Evolutionary conservation across 2,329 filamentous ascomycete species (phyloP).

Genomic region (Colletotrichum salicis): DNA sequence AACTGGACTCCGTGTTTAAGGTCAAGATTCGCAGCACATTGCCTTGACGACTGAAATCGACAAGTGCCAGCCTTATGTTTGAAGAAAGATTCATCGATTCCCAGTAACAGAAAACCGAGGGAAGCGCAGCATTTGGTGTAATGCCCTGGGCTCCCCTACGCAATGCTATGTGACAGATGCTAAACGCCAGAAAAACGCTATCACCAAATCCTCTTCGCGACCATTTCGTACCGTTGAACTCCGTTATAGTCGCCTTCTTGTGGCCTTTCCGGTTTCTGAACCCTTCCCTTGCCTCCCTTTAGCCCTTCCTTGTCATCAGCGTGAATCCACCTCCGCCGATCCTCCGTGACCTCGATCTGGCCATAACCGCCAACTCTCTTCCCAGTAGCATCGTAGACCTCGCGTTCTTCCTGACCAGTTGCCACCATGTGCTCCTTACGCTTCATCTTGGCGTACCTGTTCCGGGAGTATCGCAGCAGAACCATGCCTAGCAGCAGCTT

Average conservation of each 20-base stretch:
- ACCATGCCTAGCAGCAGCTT: slow-evolving; percentile 92
- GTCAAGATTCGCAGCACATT: too few species aligned
- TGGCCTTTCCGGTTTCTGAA: slow-evolving; percentile 66
- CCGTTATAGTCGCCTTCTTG: slow-evolving; percentile 64
- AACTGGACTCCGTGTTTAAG: too few species aligned
- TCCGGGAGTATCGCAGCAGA: slow-evolving; percentile 81
- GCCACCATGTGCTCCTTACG: slow-evolving; percentile 66
- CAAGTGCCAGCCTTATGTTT: too few species aligned
- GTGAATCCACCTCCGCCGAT: slow-evolving; percentile 87
- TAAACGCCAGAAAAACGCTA: neutral
- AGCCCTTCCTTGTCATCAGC: slow-evolving; percentile 82
- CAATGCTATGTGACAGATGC: neutral
- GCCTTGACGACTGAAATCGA: too few species aligned
- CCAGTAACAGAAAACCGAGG: neutral
- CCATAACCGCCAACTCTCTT: slow-evolving; percentile 84
- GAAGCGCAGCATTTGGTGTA: neutral
- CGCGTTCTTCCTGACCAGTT: slow-evolving; percentile 58
- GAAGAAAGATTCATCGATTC: neutral
- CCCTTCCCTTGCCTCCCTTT: slow-evolving; percentile 62
- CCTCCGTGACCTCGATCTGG: slow-evolving; percentile 87
- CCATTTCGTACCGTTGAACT: slow-evolving; percentile 90
- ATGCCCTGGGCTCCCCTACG: neutral
- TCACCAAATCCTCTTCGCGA: slow-evolving; percentile 95
- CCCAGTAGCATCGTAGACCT: slow-evolving; percentile 75
- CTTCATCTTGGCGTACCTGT: slow-evolving; percentile 85